Percentiles rank a stretch among this genome's conserved stretches.
Evolutionary conservation across 768 basidiomycete species (phyloP).

Genomic region (Leccinellum rugosiceps): DNA sequence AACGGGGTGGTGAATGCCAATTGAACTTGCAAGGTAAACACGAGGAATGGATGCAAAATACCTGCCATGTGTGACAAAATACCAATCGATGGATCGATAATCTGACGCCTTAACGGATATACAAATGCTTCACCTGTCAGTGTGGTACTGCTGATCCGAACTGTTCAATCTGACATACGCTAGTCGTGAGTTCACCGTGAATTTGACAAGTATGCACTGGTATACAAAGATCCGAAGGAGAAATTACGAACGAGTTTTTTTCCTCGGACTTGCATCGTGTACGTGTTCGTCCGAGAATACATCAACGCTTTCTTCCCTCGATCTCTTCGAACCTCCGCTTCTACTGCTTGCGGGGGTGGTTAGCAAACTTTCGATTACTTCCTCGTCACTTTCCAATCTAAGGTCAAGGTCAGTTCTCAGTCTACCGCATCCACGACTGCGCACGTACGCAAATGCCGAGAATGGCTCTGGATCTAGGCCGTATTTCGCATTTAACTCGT

Average conservation of each 20-base stretch:
- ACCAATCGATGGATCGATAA: constrained; percentile 4
- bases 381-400: constrained; percentile 26
- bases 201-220: neutral
- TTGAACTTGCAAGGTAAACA: constrained; percentile 53
- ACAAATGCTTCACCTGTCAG: neutral
- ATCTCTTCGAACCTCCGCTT: constrained; percentile 14
- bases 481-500: constrained; percentile 3
- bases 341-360: constrained; percentile 23
- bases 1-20: neutral
- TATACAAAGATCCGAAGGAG: neutral
- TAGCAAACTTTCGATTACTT: constrained; percentile 22
- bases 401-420: neutral
- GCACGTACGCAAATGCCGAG: constrained; percentile 23
- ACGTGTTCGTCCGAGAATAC: constrained; percentile 1
- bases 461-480: constrained; percentile 19
- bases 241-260: constrained; percentile 15
- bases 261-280: constrained; percentile 3
- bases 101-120: neutral
- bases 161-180: neutral
- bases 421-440: neutral
- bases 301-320: constrained; percentile 7
- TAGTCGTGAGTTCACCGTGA: neutral
- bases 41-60: constrained; percentile 57
- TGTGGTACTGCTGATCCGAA: neutral
- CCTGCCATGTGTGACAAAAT: neutral